Evolutionary conservation across 768 basidiomycete species (phyloP).

Genomic region (Ramaria sp.): DNA sequence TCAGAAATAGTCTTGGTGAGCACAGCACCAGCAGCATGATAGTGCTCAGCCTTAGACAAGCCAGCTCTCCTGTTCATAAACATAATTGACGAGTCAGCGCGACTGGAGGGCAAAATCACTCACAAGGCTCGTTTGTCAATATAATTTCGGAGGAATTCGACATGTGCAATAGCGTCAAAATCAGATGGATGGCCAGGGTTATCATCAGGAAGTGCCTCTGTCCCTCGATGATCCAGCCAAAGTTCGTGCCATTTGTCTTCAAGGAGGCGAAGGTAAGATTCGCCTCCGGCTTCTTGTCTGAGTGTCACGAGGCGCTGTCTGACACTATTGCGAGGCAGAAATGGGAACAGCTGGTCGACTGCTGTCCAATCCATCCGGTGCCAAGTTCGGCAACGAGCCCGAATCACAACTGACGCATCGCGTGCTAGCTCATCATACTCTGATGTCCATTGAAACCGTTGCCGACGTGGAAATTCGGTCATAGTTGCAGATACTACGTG

Average conservation of each 20-base stretch:
- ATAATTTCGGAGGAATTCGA: constrained; percentile 69
- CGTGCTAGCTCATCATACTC: constrained; percentile 85
- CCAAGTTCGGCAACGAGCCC: constrained; percentile 56
- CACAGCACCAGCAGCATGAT: neutral
- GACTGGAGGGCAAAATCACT: constrained; percentile 22
- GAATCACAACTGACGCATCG: constrained; percentile 75
- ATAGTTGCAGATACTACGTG: neutral
- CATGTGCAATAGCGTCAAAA: constrained; percentile 72
- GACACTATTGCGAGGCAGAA: constrained; percentile 60
- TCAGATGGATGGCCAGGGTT: constrained; percentile 54
- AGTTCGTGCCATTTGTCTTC: constrained; percentile 75
- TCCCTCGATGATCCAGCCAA: constrained; percentile 64
- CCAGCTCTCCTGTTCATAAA: neutral
- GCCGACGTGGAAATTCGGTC: constrained; percentile 29
- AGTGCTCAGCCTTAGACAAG: neutral
- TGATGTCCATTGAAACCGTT: constrained; percentile 67
- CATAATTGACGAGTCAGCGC: neutral
- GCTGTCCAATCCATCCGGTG: constrained; percentile 60
- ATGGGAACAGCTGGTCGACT: constrained; percentile 70
- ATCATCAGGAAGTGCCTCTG: constrained; percentile 56
- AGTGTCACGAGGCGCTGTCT: constrained; percentile 57
- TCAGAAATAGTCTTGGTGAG: constrained; percentile 5
- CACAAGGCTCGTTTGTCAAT: constrained; percentile 84
- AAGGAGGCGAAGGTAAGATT: constrained; percentile 65
- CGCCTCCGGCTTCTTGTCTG: constrained; percentile 44